Evolutionary conservation across 257 asterid species (phyloP), one percentile per base, ranked within the genome.

Genomic region (Ehretia macrophylla): DNA sequence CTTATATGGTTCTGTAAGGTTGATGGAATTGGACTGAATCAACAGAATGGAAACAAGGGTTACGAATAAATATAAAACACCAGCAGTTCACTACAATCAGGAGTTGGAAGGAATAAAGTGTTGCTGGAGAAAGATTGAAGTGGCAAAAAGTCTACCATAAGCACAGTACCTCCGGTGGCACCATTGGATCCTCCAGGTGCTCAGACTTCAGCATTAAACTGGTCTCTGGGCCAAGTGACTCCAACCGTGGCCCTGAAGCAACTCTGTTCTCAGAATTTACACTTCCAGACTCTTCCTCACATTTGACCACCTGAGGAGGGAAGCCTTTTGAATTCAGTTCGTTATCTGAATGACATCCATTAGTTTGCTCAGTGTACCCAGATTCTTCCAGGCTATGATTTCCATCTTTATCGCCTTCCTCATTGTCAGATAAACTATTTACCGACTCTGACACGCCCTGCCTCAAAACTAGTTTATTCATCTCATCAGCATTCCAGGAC

Each of bases 121-220:
- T 1, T 27, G 35, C 6, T 27, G 35, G 35, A 27, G 35, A 27
- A 27, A 27, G 35, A 6, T 6, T 1, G 35, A 27, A 27, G 35
- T 27, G 6, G 35, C 4, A 18, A 62, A 50, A 18, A 62, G 14
- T 51, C 14, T 16, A 51, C 14, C 32, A 56, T 49, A 10, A 22
- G 52, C 56, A 58, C 56, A 38, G 66, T 84, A 90, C 97, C 97
- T 85, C 97, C 37, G 95, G 96, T 60, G 95, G 96, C 71, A 85
- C 85, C 67, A 77, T 80, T 37, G 83, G 91, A 74, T 83, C 95
- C 56, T 71, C 82, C 66, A 73, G 80, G 51, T 80, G 77, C 74
- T 72, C 78, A 62, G 88, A 78, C 65, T 85, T 66, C 59, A 81
- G 47, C 54, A 86, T 75, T 67, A 80, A 63, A 67, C 69, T 78